A percentile compares a stretch with the other conserved stretches of the same genome.
phyloP scores from a whole-genome alignment of 306 rosid genomes.

The Cucumis melo region DNA sequence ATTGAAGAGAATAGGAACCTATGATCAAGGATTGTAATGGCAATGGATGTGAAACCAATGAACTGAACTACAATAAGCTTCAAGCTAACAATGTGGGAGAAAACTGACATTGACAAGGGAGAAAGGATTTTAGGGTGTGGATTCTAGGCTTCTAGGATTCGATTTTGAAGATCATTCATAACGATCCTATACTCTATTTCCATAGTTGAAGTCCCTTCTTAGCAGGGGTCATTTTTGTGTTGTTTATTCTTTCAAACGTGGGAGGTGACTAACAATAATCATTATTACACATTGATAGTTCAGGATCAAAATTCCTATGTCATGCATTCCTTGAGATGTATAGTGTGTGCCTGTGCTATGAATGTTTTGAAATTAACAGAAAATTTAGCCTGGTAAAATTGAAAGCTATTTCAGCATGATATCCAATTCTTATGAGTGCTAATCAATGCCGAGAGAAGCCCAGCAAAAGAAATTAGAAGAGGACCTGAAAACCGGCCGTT shows the following conservation, averaged over 20 bases:
- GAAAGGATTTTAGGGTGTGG: too few species aligned
- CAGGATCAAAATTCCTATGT: background rate
- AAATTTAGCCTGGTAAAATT: background rate
- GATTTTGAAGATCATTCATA: too few species aligned
- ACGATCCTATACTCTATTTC: too few species aligned
- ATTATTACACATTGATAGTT: background rate
- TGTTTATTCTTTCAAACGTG: background rate
- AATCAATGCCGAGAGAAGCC: constrained; percentile 64
- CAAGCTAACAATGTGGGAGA: background rate
- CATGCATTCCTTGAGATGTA: background rate
- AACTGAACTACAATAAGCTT: background rate
- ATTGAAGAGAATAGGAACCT: background rate
- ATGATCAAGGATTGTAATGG: background rate
- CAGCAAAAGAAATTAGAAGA: constrained; percentile 41
- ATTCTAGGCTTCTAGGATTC: too few species aligned
- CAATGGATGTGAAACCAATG: background rate
- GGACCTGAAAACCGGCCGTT: constrained; percentile 44
- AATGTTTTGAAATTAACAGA: background rate
- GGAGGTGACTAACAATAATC: background rate
- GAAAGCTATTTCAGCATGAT: constrained; percentile 34
- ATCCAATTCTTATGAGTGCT: constrained; percentile 88
- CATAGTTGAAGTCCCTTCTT: too few species aligned
- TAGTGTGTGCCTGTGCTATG: background rate
- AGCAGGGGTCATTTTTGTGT: too few species aligned
- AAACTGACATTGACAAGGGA: too few species aligned